Evolutionary conservation across 78 protist species (phyloP), one percentile per base, ranked within the genome.

Genomic region (Emiliania huxleyi): DNA sequence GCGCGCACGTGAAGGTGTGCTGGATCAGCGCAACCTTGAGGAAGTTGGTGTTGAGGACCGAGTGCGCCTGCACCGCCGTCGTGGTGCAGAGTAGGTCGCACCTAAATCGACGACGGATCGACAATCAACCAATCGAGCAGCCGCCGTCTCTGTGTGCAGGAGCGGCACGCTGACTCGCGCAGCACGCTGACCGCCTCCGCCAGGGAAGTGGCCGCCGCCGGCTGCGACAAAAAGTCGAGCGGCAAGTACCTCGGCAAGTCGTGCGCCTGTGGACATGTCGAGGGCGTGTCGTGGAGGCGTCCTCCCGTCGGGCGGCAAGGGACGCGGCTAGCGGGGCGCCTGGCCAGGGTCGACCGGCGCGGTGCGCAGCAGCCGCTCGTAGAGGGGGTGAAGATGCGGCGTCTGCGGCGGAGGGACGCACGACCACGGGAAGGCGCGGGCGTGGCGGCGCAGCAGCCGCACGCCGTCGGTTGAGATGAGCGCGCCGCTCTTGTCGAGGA

Each of bases 21-120:
- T 90, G 93, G 49, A 93, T 23, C 42, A 93, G 75, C 25, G 93
- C 89, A 69, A 56, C 40, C 77, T 77, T 62, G 35, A 93, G 87
- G 56, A 56, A 69, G 33, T 38, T 0, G 26, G 44, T 29, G 92
- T 93, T 90, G 25, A 48, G 40, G 29, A 93, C 95, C 29, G 49
- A 44, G 45, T 83, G 92, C 43, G 38, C n/a, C 75, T 93, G 95
- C n/a, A 83, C 94, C 52, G 91, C 48, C 46, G 23, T 69, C 84
- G 49, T 62, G 33, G 91, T 83, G 90, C 91, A 89, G 35, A 93
- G 89, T 21, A 33, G 52, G 79, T 93, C 95, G 89, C 91, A 69
- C 55, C n/a, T n/a, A n/a, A n/a, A n/a, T n/a, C n/a, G n/a, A n/a
- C n/a, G n/a, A n/a, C n/a, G n/a, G n/a, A n/a, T n/a, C n/a, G n/a